Conservation (phyloP, 2,329 filamentous ascomycete genomes). For the Emergomyces orientalis region DNA sequence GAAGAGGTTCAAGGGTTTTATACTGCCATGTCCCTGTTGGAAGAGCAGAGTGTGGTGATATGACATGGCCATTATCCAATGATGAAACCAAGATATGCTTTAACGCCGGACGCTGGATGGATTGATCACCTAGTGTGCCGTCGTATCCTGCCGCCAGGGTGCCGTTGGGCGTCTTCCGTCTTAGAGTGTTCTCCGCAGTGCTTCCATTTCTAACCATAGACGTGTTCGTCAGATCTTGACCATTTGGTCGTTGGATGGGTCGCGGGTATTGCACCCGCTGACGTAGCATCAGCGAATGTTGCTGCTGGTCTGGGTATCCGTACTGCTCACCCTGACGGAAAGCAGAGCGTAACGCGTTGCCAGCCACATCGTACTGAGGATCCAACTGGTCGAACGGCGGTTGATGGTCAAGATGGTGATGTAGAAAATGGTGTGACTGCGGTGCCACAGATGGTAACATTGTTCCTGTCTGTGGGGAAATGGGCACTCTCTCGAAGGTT, state of each 20-base stretch:
- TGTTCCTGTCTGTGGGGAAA: slow-evolving; percentile 19
- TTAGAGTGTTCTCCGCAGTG: slow-evolving; percentile 61
- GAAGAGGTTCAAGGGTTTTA: slow-evolving; percentile 22
- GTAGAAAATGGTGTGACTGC: slow-evolving; percentile 33
- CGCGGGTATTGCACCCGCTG: slow-evolving; percentile 32
- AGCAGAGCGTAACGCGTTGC: slow-evolving; percentile 19
- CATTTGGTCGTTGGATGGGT: slow-evolving; percentile 30
- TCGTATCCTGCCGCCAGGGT: slow-evolving; percentile 88
- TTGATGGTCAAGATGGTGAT: slow-evolving; percentile 30
- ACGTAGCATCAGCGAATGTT: slow-evolving; percentile 21
- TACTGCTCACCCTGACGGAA: slow-evolving; percentile 22
- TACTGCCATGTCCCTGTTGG: slow-evolving; percentile 26
- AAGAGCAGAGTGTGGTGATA: slow-evolving; percentile 26
- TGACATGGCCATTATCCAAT: slow-evolving; percentile 33
- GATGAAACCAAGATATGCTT: slow-evolving; percentile 76
- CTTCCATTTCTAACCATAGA: slow-evolving; percentile 18
- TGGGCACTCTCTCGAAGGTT: slow-evolving; percentile 1
- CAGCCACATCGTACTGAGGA: slow-evolving; percentile 26
- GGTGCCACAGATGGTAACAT: slow-evolving; percentile 44
- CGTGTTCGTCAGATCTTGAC: slow-evolving; percentile 22
- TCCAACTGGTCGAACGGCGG: slow-evolving; percentile 24
- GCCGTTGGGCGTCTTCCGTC: slow-evolving; percentile 89
- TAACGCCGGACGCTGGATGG: slow-evolving; percentile 61
- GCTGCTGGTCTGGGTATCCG: slow-evolving; percentile 10
- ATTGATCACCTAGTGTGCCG: slow-evolving; percentile 64